Base-by-base conservation (phyloP, 176 grass and related monocot species). In the Microstegium vimineum region DNA sequence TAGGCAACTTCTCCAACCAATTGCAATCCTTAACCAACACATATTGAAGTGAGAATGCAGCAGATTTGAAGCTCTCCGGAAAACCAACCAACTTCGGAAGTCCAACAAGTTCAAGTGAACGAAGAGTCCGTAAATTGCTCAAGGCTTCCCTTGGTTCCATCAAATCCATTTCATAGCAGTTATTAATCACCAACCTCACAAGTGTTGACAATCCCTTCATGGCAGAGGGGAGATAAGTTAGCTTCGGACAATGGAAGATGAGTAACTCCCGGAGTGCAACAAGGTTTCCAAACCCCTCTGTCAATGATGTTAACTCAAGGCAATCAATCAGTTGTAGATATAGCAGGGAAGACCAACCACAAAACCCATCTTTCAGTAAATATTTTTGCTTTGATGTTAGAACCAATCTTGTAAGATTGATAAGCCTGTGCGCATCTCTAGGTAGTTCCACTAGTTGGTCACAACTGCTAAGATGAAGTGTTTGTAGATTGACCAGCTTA, bases 321-420 rank as follows among this genome's bases (percentile, higher is more conserved):
- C 74, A 76, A n/a, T 15, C 20, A 27, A 22, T 41, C 16, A 76
- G 14, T 9, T 63, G 36, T 13, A 78, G 76, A 65, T 45, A 78
- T 45, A 22, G 5, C 23, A 46, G 20, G 59, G 59, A 78, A 30
- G 60, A 32, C 76, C 59, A 78, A 42, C 60, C 16, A 3, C 0
- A 1, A 3, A 78, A 20, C 15, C 4, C 60, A n/a, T n/a, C 10
- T 32, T 62, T 64, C 16, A 26, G 38, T 13, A 78, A 45, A 65
- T 78, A 78, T 18, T 32, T 27, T 32, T 78, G 76, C 38, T 78
- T 78, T 8, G 60, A 78, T 32, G 76, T 78, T 17, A 78, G 57
- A 13, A n/a, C 18, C 6, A 63, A n/a, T 8, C 40, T 45, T 4
- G 25, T 64, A 40, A 78, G 38, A 34, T 36, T 61, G 17, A 78